Conservation (phyloP, 1,284 basidiomycete genomes). For the Entoloma clypeatum region DNA sequence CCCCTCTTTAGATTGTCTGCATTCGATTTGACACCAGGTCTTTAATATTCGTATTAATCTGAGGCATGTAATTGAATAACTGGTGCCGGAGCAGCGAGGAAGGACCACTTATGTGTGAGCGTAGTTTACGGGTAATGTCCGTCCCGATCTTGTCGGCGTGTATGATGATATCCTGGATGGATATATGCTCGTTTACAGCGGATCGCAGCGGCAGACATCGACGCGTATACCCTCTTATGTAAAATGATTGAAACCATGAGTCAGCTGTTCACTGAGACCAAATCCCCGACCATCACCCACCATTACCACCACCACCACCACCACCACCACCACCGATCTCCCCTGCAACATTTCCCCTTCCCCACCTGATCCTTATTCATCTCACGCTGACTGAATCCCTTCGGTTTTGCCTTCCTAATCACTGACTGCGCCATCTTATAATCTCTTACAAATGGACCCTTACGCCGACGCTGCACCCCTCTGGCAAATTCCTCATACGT, state of each 20-base stretch:
- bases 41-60: too few relatives aligned
- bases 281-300: conserved; percentile 18
- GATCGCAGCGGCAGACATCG: too few relatives aligned
- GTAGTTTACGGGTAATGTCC: too few relatives aligned
- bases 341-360: background rate
- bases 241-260: too few relatives aligned
- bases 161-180: too few relatives aligned
- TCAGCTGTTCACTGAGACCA: conserved; percentile 20
- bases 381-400: conserved; percentile 12
- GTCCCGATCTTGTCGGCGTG: too few relatives aligned
- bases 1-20: background rate
- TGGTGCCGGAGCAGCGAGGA: too few relatives aligned
- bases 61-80: too few relatives aligned
- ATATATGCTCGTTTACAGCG: too few relatives aligned
- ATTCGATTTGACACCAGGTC: conserved; percentile 2
- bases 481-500: conserved; percentile 65
- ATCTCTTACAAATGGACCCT: conserved; percentile 34
- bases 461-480: conserved; percentile 43
- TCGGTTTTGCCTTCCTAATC: conserved; percentile 14
- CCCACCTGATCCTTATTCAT: conserved; percentile 3
- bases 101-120: too few relatives aligned
- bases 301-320: conserved; percentile 1
- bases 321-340: conserved; percentile 2
- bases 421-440: conserved; percentile 6
- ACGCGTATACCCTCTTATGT: too few relatives aligned